Conservation (phyloP, 2,329 filamentous ascomycete genomes). For the Lachnellula subtilissima region DNA sequence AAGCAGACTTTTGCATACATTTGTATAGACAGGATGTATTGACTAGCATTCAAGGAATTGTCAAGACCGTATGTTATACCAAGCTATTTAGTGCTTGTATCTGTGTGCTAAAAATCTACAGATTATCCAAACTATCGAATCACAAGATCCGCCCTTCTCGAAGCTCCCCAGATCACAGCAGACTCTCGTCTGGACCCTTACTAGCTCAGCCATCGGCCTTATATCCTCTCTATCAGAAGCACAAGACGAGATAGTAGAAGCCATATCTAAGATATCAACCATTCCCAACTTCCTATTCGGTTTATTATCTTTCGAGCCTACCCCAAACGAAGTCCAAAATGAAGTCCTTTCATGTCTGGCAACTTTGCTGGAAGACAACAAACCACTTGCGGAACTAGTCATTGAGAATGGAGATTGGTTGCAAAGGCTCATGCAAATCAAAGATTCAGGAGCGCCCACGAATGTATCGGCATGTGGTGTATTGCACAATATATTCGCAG, state of each 20-base stretch:
- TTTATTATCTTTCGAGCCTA: slow-evolving; percentile 39
- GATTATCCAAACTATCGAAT: slow-evolving; percentile 29
- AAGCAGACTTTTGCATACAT: slow-evolving; percentile 62
- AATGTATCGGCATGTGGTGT: slow-evolving; percentile 55
- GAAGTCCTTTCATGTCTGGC: slow-evolving; percentile 52
- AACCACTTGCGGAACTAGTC: slow-evolving; percentile 47
- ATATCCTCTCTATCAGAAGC: slow-evolving; percentile 52
- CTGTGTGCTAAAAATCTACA: slow-evolving; percentile 13
- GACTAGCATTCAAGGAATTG: slow-evolving; percentile 54
- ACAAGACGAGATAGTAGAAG: slow-evolving; percentile 54
- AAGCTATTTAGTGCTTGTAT: not conserved
- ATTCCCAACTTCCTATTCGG: slow-evolving; percentile 52
- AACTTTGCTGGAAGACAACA: slow-evolving; percentile 57
- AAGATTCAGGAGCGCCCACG: slow-evolving; percentile 42
- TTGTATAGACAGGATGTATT: slow-evolving; percentile 58
- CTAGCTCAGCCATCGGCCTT: slow-evolving; percentile 49
- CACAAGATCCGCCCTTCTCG: slow-evolving; percentile 38
- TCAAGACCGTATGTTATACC: slow-evolving; percentile 42
- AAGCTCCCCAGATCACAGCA: slow-evolving; percentile 51
- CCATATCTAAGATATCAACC: slow-evolving; percentile 44
- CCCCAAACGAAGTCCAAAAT: slow-evolving; percentile 36
- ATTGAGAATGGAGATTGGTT: slow-evolving; percentile 48
- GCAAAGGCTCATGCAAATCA: slow-evolving; percentile 45
- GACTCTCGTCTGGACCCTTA: slow-evolving; percentile 48
- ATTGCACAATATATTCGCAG: slow-evolving; percentile 57